These are phyloP conservation scores for Nidula niveotomentosa DNA, from an alignment of 1,284 basidiomycete species.

Conservation along the genomic window DNA sequence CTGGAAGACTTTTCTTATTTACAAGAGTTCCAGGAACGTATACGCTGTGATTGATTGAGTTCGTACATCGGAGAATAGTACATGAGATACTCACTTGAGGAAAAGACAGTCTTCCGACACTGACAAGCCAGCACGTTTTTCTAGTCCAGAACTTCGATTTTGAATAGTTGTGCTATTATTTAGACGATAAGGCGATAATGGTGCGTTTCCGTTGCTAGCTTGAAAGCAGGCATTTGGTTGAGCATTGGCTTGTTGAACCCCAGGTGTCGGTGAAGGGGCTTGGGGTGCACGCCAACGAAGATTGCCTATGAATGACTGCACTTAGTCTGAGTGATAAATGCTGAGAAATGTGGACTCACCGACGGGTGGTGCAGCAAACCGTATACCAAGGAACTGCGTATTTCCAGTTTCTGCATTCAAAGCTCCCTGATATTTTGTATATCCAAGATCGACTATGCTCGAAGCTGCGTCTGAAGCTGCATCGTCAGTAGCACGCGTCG, in stretches of 20 bases:
- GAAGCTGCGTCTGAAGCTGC: too few species aligned
- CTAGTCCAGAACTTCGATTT: slow-evolving; percentile 13
- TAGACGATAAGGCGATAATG: slow-evolving; percentile 19
- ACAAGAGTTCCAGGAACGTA: slow-evolving; percentile 18
- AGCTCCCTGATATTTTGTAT: slow-evolving; percentile 34
- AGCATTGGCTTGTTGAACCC: slow-evolving; percentile 28
- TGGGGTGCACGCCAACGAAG: slow-evolving; percentile 34
- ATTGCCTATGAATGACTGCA: slow-evolving; percentile 8
- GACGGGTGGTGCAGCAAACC: slow-evolving; percentile 38
- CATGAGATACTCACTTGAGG: slow-evolving; percentile 29
- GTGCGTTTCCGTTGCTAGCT: slow-evolving; percentile 12
- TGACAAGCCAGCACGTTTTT: neutral
- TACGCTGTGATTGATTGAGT: slow-evolving; percentile 19
- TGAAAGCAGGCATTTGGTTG: slow-evolving; percentile 29
- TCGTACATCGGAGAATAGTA: neutral
- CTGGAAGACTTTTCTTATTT: slow-evolving; percentile 22
- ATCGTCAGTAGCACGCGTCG: too few species aligned
- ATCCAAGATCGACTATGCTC: slow-evolving; percentile 34
- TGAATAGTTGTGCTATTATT: slow-evolving; percentile 5
- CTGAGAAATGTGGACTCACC: slow-evolving; percentile 18
- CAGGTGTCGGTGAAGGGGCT: slow-evolving; percentile 22
- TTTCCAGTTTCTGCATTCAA: slow-evolving; percentile 26
- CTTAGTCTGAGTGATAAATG: neutral
- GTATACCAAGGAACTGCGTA: slow-evolving; percentile 36
- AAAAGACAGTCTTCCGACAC: slow-evolving; percentile 40